A percentile compares a stretch with the other conserved stretches of the same genome.
phyloP scores from a whole-genome alignment of 148 eudicot genomes.

The Dysphania ambrosioides region DNA sequence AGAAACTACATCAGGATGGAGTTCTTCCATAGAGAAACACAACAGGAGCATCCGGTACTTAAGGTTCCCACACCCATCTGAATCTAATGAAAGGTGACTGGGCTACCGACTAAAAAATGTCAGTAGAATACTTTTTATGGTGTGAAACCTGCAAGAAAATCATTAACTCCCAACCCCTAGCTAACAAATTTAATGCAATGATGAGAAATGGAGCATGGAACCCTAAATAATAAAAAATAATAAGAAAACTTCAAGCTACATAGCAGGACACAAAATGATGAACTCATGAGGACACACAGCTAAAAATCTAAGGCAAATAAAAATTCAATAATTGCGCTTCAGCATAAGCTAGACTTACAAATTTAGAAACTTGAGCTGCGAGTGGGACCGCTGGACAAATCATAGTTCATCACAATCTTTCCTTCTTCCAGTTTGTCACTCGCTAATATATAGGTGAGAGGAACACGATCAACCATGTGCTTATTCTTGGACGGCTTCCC shows the following conservation, averaged over 20 bases:
- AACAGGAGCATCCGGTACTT: background rate
- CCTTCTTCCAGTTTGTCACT: constrained; percentile 44
- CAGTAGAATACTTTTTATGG: background rate
- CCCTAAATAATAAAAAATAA: background rate
- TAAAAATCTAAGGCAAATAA: background rate
- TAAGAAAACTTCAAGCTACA: background rate
- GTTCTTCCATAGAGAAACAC: background rate
- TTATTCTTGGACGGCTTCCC: constrained; percentile 25
- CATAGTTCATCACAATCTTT: constrained; percentile 50
- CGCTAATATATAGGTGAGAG: constrained; percentile 47
- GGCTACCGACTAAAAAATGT: background rate
- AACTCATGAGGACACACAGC: background rate
- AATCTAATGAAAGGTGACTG: background rate
- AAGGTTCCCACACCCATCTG: background rate
- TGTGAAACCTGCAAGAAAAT: no score
- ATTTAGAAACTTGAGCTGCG: constrained; percentile 16
- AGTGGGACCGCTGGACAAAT: constrained; percentile 27
- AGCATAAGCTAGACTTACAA: constrained; percentile 18
- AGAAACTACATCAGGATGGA: background rate
- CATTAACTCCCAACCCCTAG: background rate
- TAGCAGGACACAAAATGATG: background rate
- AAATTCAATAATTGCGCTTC: constrained; percentile 4
- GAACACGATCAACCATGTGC: constrained; percentile 27
- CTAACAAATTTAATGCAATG: background rate
- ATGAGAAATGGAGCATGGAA: background rate